Evolutionary conservation across 352 stramenopile genomes (phyloP).

Genomic region (Pythium guiyangense): DNA sequence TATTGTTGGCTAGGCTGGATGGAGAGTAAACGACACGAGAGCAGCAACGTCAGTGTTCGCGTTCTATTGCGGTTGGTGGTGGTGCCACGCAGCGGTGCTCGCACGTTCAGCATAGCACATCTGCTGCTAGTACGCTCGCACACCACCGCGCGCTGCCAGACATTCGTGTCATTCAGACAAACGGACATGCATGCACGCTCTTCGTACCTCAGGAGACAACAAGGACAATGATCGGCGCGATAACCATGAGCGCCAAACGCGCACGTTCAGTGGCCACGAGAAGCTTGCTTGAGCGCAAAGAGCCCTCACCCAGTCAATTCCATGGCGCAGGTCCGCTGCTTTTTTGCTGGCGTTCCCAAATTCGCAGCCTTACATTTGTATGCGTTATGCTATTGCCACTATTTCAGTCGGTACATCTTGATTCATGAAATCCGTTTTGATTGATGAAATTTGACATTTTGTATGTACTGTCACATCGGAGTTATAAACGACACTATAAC

Average conservation of each 20-base stretch:
- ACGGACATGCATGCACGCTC: constrained; percentile 1
- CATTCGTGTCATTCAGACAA: background rate
- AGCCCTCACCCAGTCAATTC: constrained; percentile 19
- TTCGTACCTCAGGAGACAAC: constrained; percentile 71
- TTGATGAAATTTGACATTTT: too few species aligned
- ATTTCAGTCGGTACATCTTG: background rate
- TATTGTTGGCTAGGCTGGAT: constrained; percentile 46
- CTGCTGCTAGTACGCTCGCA: background rate
- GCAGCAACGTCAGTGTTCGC: background rate
- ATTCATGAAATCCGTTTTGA: too few species aligned
- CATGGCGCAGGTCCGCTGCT: constrained; percentile 12
- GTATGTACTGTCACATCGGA: too few species aligned
- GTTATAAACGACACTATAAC: too few species aligned
- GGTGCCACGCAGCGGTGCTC: too few species aligned
- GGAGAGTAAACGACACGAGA: constrained; percentile 1
- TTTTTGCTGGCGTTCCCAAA: background rate
- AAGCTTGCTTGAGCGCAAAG: constrained; percentile 3
- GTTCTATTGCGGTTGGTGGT: background rate
- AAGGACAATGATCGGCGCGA: constrained; percentile 51
- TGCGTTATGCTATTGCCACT: background rate
- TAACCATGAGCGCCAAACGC: background rate
- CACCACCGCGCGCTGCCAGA: background rate
- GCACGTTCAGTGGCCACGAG: constrained; percentile 1
- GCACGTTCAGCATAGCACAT: background rate
- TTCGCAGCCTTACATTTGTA: constrained; percentile 13